Base-by-base conservation (phyloP, 306 rosid genomes). In the Macrotyloma uniflorum region DNA sequence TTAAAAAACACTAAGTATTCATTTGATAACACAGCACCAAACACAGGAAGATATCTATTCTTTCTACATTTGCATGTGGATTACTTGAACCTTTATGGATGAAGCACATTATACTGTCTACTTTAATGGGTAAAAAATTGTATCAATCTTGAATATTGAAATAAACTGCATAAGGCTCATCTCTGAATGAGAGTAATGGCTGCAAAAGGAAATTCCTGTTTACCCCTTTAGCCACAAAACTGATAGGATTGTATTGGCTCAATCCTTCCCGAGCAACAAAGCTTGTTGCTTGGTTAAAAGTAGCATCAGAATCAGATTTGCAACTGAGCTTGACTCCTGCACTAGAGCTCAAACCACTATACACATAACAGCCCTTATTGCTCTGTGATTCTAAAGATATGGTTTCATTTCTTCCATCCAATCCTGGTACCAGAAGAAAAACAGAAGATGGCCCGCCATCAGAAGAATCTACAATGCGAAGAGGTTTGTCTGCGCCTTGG, bases 221-320 rank as follows among this genome's bases (percentile, higher is more conserved):
- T 57, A 28, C 64, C 45, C 98, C 99, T 76, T 84, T 86, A 12
- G 91, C 94, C 55, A 87, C 91, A 47, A 93, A 93, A 87, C 98
- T 90, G 46, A 93, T 76, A 10, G 99, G 90, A 80, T 89, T 76
- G 70, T 91, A 91, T 83, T 87, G 80, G 10, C 77, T 87, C 5
- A 87, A 42, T 72, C 96, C 98, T n/a, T 72, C 1, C 55, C 47
- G 12, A 23, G 79, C 68, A 65, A 49, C 72, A 85, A 96, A 96
- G 86, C 96, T 96, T 8, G 93, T 78, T 16, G 91, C 97, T 72
- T 82, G 74, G 22, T 77, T 62, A 78, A 88, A 89, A 26, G 26
- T 13, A 58, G 46, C 61, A 6, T 83, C 86, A 53, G 66, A 55
- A 5, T 16, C 79, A n/a, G 76, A 49, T 26, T 76, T 79, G 90